Conservation (phyloP, 352 stramenopile genomes). For the Phytophthora cryptogea region DNA sequence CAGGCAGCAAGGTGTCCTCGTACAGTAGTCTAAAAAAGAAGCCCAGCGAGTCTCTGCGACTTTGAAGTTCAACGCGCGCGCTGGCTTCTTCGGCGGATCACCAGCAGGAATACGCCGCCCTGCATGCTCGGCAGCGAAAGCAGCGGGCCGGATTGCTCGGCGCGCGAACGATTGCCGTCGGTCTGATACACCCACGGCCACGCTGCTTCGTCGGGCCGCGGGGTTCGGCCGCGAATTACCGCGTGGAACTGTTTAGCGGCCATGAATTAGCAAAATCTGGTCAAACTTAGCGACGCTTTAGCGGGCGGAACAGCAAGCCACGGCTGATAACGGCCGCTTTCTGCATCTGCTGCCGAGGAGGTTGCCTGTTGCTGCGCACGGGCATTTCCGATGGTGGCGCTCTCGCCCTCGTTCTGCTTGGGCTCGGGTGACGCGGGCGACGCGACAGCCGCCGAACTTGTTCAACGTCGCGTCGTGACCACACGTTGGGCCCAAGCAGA, state of each 20-base stretch:
- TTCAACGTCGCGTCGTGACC: slow-evolving; percentile 23
- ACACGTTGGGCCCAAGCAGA: slow-evolving; percentile 19
- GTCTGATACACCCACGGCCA: neutral
- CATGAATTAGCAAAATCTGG: slow-evolving; percentile 27
- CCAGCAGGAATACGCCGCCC: no score
- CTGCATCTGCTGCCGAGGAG: no score
- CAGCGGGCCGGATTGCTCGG: no score
- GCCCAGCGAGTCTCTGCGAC: no score
- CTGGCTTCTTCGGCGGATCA: no score
- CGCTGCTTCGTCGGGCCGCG: neutral
- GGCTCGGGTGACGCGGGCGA: slow-evolving; percentile 22
- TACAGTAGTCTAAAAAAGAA: no score
- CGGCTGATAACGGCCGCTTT: slow-evolving; percentile 24
- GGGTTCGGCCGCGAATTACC: slow-evolving; percentile 5
- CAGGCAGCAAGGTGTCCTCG: no score
- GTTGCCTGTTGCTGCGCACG: no score
- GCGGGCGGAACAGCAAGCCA: no score
- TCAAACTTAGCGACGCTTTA: slow-evolving; percentile 23
- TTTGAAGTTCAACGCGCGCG: no score
- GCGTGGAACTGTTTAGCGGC: slow-evolving; percentile 7
- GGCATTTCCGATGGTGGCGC: slow-evolving; percentile 15
- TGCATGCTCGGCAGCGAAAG: no score
- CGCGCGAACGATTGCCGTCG: neutral
- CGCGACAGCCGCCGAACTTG: slow-evolving; percentile 23
- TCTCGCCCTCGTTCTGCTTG: neutral